Evolutionary conservation across 2,329 filamentous ascomycete genomes (phyloP).

Genomic region (Cryphonectria carpinicola): DNA sequence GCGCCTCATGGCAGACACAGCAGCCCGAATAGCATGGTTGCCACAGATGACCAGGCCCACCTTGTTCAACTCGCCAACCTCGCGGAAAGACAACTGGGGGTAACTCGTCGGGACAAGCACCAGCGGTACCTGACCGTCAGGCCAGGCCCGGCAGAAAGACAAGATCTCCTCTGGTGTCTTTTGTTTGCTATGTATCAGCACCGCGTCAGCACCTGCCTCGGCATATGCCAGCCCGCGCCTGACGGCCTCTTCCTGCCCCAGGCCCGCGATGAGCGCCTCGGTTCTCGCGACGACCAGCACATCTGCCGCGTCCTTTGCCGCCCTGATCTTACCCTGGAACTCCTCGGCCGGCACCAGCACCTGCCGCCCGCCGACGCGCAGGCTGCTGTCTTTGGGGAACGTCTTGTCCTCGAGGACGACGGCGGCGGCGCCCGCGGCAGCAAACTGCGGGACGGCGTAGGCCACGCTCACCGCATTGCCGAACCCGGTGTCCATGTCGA

Average conservation of each 20-base stretch:
- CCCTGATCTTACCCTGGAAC: constrained; percentile 50
- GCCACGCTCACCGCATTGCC: constrained; percentile 52
- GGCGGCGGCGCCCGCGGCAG: constrained; percentile 44
- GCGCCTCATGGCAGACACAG: background rate
- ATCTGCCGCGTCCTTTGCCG: constrained; percentile 50
- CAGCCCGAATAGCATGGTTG: constrained; percentile 6
- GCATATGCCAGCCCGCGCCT: constrained; percentile 45
- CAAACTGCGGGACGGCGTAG: constrained; percentile 49
- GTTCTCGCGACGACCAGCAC: constrained; percentile 52
- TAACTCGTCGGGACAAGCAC: constrained; percentile 9
- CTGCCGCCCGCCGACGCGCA: constrained; percentile 49
- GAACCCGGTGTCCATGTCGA: constrained; percentile 53
- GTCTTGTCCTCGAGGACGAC: constrained; percentile 52
- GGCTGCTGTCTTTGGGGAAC: constrained; percentile 49
- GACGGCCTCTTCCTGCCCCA: constrained; percentile 48
- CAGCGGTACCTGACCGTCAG: background rate
- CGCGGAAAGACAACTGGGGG: background rate
- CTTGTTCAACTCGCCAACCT: constrained; percentile 7
- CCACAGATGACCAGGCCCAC: constrained; percentile 8
- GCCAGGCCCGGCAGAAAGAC: constrained; percentile 8
- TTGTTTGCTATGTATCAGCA: constrained; percentile 38
- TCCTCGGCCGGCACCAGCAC: constrained; percentile 48
- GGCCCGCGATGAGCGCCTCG: constrained; percentile 44
- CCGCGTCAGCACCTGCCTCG: constrained; percentile 48
- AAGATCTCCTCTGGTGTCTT: constrained; percentile 6